Evolutionary conservation across 129 eudicot genomes (phyloP).

Genomic region (Centella asiatica): DNA sequence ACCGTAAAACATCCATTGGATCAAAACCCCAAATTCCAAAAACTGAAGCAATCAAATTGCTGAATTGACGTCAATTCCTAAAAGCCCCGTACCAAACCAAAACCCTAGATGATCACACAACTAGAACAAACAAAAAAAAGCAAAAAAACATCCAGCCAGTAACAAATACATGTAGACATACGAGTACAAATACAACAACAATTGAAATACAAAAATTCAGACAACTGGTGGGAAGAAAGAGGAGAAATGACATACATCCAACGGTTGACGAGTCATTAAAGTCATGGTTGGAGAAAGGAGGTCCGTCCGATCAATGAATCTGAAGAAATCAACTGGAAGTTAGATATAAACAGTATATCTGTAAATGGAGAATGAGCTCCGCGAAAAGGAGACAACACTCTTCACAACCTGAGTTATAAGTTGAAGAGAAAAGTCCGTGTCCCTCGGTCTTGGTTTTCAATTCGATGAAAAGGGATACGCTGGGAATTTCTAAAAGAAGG

Average conservation of each 20-base stretch:
- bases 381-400: neutral
- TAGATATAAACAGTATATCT: neutral
- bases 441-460: too few species aligned
- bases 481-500: too few species aligned
- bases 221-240: neutral
- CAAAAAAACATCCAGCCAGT: neutral
- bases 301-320: conserved; percentile 39
- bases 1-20: conserved; percentile 2
- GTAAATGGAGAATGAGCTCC: neutral
- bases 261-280: conserved; percentile 66
- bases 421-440: neutral
- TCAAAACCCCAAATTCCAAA: conserved; percentile 4
- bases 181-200: neutral
- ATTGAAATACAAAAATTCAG: neutral
- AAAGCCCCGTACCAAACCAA: neutral
- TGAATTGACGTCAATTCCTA: neutral
- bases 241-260: conserved; percentile 49
- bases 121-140: conserved; percentile 7
- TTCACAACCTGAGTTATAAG: neutral
- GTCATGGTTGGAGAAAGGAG: conserved; percentile 43
- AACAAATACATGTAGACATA: neutral
- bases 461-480: too few species aligned
- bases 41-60: neutral
- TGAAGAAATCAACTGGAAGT: neutral
- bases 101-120: conserved; percentile 17